phyloP scores from a whole-genome alignment of 2,329 filamentous ascomycete genomes.

The Diatrype stigma region DNA sequence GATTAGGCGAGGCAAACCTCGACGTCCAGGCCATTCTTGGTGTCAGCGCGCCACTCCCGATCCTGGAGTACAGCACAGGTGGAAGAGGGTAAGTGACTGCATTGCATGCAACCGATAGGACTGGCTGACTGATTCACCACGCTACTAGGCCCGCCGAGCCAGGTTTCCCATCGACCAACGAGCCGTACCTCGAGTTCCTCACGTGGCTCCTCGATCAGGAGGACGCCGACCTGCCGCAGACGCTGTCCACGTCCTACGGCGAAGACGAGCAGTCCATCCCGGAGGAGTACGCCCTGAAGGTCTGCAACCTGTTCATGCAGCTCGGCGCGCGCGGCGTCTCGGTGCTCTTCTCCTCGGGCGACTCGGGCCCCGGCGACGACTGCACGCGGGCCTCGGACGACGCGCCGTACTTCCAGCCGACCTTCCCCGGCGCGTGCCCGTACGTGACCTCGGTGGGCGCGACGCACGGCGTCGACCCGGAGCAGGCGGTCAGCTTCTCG shows the following conservation, averaged over 20 bases:
- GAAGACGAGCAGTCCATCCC: conserved; percentile 63
- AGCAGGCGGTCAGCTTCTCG: conserved; percentile 33
- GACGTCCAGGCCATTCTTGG: conserved; percentile 59
- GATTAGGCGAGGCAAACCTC: conserved; percentile 54
- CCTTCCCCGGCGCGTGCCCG: conserved; percentile 39
- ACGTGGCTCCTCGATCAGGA: conserved; percentile 52
- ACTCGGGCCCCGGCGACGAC: conserved; percentile 59
- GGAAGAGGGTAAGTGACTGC: conserved; percentile 38
- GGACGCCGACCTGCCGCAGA: conserved; percentile 49
- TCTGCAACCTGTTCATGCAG: conserved; percentile 60
- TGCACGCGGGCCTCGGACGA: conserved; percentile 51
- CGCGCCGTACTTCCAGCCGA: conserved; percentile 34
- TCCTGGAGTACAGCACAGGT: conserved; percentile 56
- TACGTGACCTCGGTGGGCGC: conserved; percentile 56
- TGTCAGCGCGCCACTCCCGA: conserved; percentile 49
- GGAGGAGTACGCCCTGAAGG: conserved; percentile 51
- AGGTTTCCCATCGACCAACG: conserved; percentile 52
- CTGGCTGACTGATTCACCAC: conserved; percentile 6
- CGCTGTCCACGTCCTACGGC: conserved; percentile 61
- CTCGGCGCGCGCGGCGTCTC: conserved; percentile 61
- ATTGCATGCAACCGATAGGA: conserved; percentile 27
- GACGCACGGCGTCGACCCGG: conserved; percentile 36
- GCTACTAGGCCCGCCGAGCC: conserved; percentile 48
- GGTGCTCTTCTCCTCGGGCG: conserved; percentile 56
- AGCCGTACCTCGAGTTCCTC: conserved; percentile 63